Conservation (phyloP, 2,329 filamentous ascomycete species). For the Colletotrichum ledebouriae region DNA sequence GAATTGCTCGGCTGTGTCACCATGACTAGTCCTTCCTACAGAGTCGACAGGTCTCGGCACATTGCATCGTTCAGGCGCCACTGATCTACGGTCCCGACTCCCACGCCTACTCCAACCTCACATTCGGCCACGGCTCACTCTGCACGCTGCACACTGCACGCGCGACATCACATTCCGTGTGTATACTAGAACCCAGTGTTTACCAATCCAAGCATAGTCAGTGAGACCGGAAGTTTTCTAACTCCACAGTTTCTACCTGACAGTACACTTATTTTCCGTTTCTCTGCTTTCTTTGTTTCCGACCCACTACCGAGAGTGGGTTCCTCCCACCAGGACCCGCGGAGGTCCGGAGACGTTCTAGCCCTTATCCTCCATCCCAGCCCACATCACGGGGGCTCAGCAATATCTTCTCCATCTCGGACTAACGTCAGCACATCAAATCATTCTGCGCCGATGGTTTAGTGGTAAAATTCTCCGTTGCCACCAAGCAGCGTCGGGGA, state of each 20-base stretch:
- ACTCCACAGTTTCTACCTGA: background rate
- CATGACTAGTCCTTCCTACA: conserved; percentile 14
- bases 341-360: conserved; percentile 1
- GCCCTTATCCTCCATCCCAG: conserved; percentile 17
- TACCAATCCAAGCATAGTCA: background rate
- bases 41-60: conserved; percentile 24
- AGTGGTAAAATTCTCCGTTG: conserved; percentile 34
- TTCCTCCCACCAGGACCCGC: background rate
- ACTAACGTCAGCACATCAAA: background rate
- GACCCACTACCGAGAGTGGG: conserved; percentile 5
- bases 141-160: background rate
- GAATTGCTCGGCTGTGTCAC: conserved; percentile 26
- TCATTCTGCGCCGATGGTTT: conserved; percentile 19
- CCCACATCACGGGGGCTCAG: background rate
- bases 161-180: background rate
- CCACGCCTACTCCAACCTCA: conserved; percentile 3
- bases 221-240: background rate
- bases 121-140: background rate
- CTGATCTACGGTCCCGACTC: conserved; percentile 18
- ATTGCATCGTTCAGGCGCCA: conserved; percentile 12
- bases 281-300: background rate
- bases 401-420: background rate
- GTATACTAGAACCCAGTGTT: background rate
- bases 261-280: too few species aligned
- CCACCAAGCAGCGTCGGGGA: conserved; percentile 29